These are phyloP conservation scores for Exophiala alcalophila DNA, from an alignment of 2,329 filamentous ascomycete species.

Conservation along the genomic window DNA sequence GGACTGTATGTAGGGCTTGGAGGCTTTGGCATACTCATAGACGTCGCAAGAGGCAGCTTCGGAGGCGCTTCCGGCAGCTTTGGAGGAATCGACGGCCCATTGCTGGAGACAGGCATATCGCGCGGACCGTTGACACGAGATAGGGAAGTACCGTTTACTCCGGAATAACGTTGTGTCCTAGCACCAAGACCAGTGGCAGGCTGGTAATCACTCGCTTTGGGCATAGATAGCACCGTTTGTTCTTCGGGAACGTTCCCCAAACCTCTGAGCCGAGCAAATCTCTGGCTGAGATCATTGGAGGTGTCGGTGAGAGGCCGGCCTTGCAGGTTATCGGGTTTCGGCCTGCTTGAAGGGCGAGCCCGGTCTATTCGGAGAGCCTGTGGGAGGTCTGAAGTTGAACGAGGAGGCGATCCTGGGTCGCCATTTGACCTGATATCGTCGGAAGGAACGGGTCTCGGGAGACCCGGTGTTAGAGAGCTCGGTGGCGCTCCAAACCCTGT, in stretches of 20 bases:
- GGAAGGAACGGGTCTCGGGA: constrained; percentile 5
- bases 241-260: constrained; percentile 13
- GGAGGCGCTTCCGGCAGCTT: constrained; percentile 40
- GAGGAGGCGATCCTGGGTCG: constrained; percentile 2
- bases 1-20: constrained; percentile 51
- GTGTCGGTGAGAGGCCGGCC: constrained; percentile 22
- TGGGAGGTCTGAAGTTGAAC: constrained; percentile 19
- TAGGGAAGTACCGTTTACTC: constrained; percentile 30
- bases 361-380: constrained; percentile 21
- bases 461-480: constrained; percentile 4
- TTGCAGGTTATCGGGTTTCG: constrained; percentile 28
- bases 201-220: constrained; percentile 26
- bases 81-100: constrained; percentile 38
- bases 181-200: constrained; percentile 8
- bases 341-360: constrained; percentile 25
- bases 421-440: neutral
- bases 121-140: constrained; percentile 42
- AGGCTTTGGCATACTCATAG: constrained; percentile 44
- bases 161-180: constrained; percentile 23
- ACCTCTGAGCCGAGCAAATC: constrained; percentile 30
- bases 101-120: constrained; percentile 37
- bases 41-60: constrained; percentile 39
- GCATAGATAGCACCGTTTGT: constrained; percentile 19
- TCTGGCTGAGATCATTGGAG: constrained; percentile 27
- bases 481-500: constrained; percentile 21